phyloP scores from a whole-genome alignment of 805 yeast species.

The Pichia californica region DNA sequence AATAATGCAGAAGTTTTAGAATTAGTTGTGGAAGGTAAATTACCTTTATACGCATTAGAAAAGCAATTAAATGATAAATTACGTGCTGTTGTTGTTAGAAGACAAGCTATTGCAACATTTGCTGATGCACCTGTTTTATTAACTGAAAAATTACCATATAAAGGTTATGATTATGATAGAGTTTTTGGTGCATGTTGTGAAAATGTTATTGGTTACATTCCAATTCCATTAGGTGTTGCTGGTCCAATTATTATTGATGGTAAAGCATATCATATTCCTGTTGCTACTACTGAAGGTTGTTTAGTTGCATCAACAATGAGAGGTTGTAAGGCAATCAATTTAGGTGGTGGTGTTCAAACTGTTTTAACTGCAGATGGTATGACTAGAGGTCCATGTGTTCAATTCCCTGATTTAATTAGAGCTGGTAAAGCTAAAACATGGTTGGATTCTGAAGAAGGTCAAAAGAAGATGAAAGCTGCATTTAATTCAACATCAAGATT shows the following conservation, averaged over 20 bases:
- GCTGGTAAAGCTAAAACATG: slow-evolving; percentile 94
- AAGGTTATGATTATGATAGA: slow-evolving; percentile 84
- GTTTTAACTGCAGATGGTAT: slow-evolving; percentile 94
- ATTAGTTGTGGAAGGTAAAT: slow-evolving; percentile 65
- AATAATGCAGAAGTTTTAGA: slow-evolving; percentile 66
- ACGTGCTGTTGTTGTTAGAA: slow-evolving; percentile 90
- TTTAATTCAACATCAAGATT: slow-evolving; percentile 96
- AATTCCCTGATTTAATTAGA: slow-evolving; percentile 73
- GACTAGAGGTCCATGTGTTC: slow-evolving; percentile 99
- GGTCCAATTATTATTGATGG: slow-evolving; percentile 95
- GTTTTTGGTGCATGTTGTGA: slow-evolving; percentile 99
- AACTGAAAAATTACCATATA: slow-evolving; percentile 67
- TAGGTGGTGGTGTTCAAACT: slow-evolving; percentile 94
- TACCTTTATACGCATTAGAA: slow-evolving; percentile 91
- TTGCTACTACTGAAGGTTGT: slow-evolving; percentile 99
- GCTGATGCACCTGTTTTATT: slow-evolving; percentile 79
- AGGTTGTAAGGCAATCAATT: slow-evolving; percentile 96
- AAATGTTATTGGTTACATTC: slow-evolving; percentile 94
- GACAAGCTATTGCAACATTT: slow-evolving; percentile 80
- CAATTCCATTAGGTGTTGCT: slow-evolving; percentile 95
- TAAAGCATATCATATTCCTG: slow-evolving; percentile 82
- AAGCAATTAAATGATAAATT: slow-evolving; percentile 83
- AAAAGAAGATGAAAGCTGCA: slow-evolving; percentile 69
- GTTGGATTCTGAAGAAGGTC: slow-evolving; percentile 96
- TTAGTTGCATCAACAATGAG: slow-evolving; percentile 97